Evolutionary conservation across 352 stramenopile genomes (phyloP).

Genomic region (Pythium angustatum): DNA sequence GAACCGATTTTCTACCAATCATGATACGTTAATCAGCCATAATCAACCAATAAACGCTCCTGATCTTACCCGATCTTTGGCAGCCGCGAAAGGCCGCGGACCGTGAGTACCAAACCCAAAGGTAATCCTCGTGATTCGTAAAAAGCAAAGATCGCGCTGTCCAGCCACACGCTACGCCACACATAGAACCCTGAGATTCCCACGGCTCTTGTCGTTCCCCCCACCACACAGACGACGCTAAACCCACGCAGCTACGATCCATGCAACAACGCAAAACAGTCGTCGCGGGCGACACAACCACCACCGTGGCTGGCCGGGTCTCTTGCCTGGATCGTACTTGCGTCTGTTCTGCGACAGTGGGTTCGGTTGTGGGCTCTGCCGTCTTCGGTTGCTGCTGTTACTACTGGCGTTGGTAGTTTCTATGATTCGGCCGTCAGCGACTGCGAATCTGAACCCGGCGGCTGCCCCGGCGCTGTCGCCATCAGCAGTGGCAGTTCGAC

Average conservation of each 20-base stretch:
- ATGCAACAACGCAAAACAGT: too few species aligned
- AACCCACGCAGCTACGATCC: too few species aligned
- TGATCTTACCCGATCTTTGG: constrained; percentile 11
- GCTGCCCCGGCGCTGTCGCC: not conserved
- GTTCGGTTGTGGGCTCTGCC: not conserved
- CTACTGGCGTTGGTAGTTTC: too few species aligned
- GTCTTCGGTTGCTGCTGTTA: too few species aligned
- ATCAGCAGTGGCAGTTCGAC: not conserved
- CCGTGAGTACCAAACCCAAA: not conserved
- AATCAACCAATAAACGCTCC: not conserved
- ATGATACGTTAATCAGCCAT: not conserved
- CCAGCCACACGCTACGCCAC: too few species aligned
- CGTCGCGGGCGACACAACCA: too few species aligned
- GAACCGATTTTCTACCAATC: not conserved
- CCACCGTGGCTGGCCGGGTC: too few species aligned
- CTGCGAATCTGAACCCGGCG: constrained; percentile 2
- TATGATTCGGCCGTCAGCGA: not conserved
- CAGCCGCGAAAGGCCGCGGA: constrained; percentile 12
- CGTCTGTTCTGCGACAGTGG: not conserved
- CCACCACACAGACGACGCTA: too few species aligned
- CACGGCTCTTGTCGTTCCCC: too few species aligned
- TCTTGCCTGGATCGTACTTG: too few species aligned
- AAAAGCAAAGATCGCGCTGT: not conserved
- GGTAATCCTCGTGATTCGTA: not conserved
- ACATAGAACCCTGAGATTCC: too few species aligned